A percentile compares a stretch with the other conserved stretches of the same genome.
Conservation (phyloP, 1,139 yeast species). For the Yamadazyma pseudoaaseri region DNA sequence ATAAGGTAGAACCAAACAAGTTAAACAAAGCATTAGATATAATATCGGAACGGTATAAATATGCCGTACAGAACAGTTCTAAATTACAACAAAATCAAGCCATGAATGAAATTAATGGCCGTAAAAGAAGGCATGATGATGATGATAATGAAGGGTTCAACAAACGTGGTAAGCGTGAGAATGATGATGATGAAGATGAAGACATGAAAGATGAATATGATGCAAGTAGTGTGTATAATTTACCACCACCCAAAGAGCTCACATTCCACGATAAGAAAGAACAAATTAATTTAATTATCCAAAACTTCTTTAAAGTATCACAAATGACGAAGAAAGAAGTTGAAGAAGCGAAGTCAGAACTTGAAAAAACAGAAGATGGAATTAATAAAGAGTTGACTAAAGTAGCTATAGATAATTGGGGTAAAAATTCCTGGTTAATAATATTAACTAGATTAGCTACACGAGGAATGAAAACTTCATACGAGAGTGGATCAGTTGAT, state of each 20-base stretch:
- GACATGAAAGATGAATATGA: slow-evolving; percentile 35
- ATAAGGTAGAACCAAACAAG: slow-evolving; percentile 49
- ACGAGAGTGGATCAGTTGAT: slow-evolving; percentile 16
- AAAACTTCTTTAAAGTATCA: slow-evolving; percentile 54
- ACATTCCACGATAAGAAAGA: slow-evolving; percentile 49
- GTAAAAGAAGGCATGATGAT: slow-evolving; percentile 8
- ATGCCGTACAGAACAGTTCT: slow-evolving; percentile 19
- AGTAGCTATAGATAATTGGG: slow-evolving; percentile 63
- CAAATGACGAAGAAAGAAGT: slow-evolving; percentile 21
- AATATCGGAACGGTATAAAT: slow-evolving; percentile 57
- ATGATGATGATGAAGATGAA: slow-evolving; percentile 32
- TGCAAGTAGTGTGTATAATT: slow-evolving; percentile 47
- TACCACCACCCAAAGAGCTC: slow-evolving; percentile 58
- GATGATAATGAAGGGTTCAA: slow-evolving; percentile 4
- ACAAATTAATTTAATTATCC: slow-evolving; percentile 52
- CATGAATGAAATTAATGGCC: slow-evolving; percentile 6
- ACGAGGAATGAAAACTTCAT: slow-evolving; percentile 57
- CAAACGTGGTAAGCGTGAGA: slow-evolving; percentile 13
- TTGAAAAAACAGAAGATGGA: slow-evolving; percentile 14
- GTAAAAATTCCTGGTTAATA: slow-evolving; percentile 72
- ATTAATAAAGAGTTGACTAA: slow-evolving; percentile 43
- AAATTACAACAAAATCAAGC: slow-evolving; percentile 1
- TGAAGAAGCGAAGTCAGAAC: slow-evolving; percentile 17
- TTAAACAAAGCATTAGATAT: slow-evolving; percentile 70
- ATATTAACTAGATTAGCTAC: slow-evolving; percentile 78